Evolutionary conservation across 1,139 yeast genomes (phyloP), one percentile per base, ranked within the genome.

Genomic region (Candida sp.): DNA sequence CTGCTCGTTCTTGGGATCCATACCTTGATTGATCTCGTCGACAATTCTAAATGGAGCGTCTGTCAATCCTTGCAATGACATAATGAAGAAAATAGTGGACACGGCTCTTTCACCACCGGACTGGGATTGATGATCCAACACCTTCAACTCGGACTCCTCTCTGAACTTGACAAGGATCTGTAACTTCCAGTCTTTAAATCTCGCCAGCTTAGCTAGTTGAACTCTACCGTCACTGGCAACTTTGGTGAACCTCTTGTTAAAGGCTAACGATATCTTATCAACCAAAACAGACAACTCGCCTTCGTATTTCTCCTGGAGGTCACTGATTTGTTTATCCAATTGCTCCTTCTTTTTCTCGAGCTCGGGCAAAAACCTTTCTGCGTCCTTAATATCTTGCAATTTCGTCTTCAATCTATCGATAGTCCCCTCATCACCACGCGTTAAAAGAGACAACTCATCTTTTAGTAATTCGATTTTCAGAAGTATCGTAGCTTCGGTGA

Each of bases 61-160:
- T 0, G 98, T 87, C 52, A 90, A 77, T n/a, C 93, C 94, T 70
- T 96, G 99, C 54, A 96, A 72, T 1, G 98, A 88, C 80, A 96
- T 90, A 61, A 96, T 81, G 64, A 89, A 96, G 53, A 92, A 83
- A 7, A 94, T 93, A 0, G 99, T 96, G 0, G 98, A 87, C 0
- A 94, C 97, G 0, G 99, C 96, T 61, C 97, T 82, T 67, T 96
- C 99, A 48, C 99, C 99, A 50, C 99, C 99, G 0, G 98, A 91
- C 68, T 96, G 99, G 2, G 96, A 85, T 55, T 89, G 94, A 31
- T 91, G 85, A 61, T 91, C 94, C 49, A 94, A 76, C 26, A 84
- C 80, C 57, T 86, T 86, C 54, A 89, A 70, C 26, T 81, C 85
- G 9, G 93, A 85, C 49, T 80, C 84, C 56, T 87, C 90, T 63